A percentile compares a stretch with the other conserved stretches of the same genome.
phyloP scores from a whole-genome alignment of 768 basidiomycete species.

The Hypholoma sublateritium region DNA sequence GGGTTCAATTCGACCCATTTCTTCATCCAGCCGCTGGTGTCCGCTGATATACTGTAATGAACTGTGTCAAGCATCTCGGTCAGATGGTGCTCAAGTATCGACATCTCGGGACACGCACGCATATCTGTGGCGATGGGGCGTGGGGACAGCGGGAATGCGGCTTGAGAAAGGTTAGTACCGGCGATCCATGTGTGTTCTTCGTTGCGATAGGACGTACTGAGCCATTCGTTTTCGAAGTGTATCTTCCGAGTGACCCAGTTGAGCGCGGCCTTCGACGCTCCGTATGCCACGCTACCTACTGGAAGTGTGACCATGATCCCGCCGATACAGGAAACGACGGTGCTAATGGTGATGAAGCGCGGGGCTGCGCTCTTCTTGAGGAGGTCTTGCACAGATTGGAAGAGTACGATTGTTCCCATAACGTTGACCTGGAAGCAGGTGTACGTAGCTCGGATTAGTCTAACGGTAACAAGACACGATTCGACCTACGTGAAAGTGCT shows the following conservation, averaged over 20 bases:
- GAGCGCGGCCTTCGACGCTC: neutral
- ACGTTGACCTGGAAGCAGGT: neutral
- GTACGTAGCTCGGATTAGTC: too few species aligned
- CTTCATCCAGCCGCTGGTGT: neutral
- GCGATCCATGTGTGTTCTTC: too few species aligned
- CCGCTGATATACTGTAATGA: neutral
- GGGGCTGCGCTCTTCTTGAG: constrained; percentile 3
- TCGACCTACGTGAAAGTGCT: neutral
- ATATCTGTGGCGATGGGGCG: neutral
- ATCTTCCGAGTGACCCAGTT: constrained; percentile 5
- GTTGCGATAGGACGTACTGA: neutral
- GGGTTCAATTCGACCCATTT: neutral
- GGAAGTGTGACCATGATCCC: neutral
- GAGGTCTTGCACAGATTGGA: neutral
- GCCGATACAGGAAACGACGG: neutral
- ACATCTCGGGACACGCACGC: neutral
- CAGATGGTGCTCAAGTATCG: too few species aligned
- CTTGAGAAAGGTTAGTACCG: neutral
- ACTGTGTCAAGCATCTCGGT: neutral
- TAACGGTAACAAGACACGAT: too few species aligned
- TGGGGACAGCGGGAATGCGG: neutral
- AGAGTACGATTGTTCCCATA: constrained; percentile 1
- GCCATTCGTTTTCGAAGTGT: constrained; percentile 8
- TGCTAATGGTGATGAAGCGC: constrained; percentile 3
- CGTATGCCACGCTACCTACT: neutral